phyloP scores from a whole-genome alignment of 768 basidiomycete genomes.

The Rhizopogon vesiculosus region DNA sequence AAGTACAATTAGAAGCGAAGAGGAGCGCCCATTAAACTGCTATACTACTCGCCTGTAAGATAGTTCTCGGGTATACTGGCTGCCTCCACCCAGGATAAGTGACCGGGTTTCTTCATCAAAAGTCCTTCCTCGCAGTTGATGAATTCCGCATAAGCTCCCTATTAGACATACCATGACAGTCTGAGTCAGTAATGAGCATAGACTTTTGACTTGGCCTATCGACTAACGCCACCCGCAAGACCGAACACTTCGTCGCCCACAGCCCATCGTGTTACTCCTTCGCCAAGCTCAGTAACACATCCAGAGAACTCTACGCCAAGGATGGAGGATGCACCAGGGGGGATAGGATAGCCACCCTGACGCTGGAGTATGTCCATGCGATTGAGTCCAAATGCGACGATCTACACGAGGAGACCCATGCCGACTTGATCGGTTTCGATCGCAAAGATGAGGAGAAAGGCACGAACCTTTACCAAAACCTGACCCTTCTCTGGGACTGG shows the following conservation, averaged over 20 bases:
- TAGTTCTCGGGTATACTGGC: slow-evolving; percentile 87
- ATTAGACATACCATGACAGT: neutral
- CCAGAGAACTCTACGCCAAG: slow-evolving; percentile 90
- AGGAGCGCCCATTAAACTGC: neutral
- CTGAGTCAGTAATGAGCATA: slow-evolving; percentile 2
- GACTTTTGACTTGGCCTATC: neutral
- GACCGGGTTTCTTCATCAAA: slow-evolving; percentile 66
- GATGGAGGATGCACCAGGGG: slow-evolving; percentile 68
- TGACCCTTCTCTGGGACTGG: slow-evolving; percentile 55
- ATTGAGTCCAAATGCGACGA: slow-evolving; percentile 85
- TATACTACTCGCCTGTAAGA: slow-evolving; percentile 60
- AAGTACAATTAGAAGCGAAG: neutral
- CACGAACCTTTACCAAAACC: slow-evolving; percentile 74
- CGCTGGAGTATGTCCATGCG: slow-evolving; percentile 80
- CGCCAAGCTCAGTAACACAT: slow-evolving; percentile 48
- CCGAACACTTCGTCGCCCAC: slow-evolving; percentile 75
- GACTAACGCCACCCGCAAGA: slow-evolving; percentile 70
- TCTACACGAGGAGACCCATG: slow-evolving; percentile 30
- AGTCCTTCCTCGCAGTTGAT: slow-evolving; percentile 62
- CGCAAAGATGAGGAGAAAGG: neutral
- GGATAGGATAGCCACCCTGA: slow-evolving; percentile 70
- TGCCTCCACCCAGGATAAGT: slow-evolving; percentile 79
- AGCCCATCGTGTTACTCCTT: slow-evolving; percentile 48
- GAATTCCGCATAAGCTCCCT: slow-evolving; percentile 93
- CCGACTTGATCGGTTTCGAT: neutral